phyloP scores from a whole-genome alignment of 176 grass and related monocot genomes.

The Saccharum spontaneum region DNA sequence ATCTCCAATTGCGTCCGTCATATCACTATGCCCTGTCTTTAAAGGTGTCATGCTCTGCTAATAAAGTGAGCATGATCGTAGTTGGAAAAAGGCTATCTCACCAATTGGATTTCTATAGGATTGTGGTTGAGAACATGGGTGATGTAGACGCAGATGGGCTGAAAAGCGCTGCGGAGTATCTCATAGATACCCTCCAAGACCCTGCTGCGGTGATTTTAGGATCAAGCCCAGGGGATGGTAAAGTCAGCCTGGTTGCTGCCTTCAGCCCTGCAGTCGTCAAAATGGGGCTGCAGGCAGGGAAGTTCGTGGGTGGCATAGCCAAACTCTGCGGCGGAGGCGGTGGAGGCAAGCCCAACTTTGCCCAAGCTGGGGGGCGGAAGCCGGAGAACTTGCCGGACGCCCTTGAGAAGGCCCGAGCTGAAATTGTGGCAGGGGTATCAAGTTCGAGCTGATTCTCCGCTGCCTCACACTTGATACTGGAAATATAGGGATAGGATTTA shows the following conservation, averaged over 20 bases:
- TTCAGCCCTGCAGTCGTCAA: conserved; percentile 77
- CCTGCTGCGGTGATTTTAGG: conserved; percentile 80
- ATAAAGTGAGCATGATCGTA: background rate
- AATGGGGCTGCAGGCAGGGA: conserved; percentile 81
- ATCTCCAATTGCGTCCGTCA: background rate
- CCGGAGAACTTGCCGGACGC: conserved; percentile 76
- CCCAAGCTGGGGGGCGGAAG: conserved; percentile 90
- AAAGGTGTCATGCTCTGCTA: background rate
- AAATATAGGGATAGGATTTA: background rate
- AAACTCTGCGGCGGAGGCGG: conserved; percentile 90
- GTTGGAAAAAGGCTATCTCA: conserved; percentile 1
- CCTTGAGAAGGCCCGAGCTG: conserved; percentile 70
- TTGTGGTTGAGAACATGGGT: conserved; percentile 87
- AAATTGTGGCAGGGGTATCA: conserved; percentile 50
- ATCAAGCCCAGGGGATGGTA: conserved; percentile 77
- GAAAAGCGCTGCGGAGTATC: conserved; percentile 78
- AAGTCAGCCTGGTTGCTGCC: conserved; percentile 87
- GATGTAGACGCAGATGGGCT: conserved; percentile 81
- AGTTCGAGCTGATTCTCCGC: conserved; percentile 33
- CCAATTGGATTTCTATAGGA: conserved; percentile 35
- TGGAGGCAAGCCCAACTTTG: conserved; percentile 92
- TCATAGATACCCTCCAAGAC: conserved; percentile 70
- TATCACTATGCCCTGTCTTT: background rate
- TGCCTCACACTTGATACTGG: background rate
- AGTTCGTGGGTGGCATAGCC: conserved; percentile 82